Conservation (phyloP, 257 asterid species). For the Leptodermis oblonga region DNA sequence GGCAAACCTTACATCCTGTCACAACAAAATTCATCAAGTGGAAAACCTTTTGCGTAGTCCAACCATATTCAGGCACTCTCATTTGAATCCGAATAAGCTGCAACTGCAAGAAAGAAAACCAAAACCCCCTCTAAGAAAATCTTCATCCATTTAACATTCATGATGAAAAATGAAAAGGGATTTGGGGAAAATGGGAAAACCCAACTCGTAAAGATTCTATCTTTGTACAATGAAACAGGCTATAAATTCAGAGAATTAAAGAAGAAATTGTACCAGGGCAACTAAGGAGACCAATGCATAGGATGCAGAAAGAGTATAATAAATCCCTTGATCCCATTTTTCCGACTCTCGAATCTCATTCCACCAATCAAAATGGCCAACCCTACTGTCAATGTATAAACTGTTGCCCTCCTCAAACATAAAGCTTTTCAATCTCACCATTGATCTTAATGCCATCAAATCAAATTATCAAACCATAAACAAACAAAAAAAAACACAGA, state of each 20-base stretch:
- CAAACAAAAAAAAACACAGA: too few species aligned
- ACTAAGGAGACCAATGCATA: slow-evolving; percentile 28
- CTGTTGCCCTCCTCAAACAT: background rate
- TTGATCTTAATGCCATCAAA: background rate
- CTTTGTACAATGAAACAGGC: background rate
- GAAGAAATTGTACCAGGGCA: slow-evolving; percentile 25
- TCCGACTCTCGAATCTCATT: slow-evolving; percentile 10
- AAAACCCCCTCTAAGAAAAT: background rate
- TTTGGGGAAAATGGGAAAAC: background rate
- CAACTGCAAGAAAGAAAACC: slow-evolving; percentile 17
- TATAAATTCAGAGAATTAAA: too few species aligned
- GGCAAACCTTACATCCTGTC: slow-evolving; percentile 32
- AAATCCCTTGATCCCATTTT: slow-evolving; percentile 19
- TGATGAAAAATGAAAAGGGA: background rate
- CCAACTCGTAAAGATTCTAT: background rate
- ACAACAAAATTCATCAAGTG: slow-evolving; percentile 40
- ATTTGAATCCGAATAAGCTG: slow-evolving; percentile 32
- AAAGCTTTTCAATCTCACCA: slow-evolving; percentile 12
- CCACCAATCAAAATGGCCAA: slow-evolving; percentile 20
- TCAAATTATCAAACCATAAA: too few species aligned
- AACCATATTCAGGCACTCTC: slow-evolving; percentile 36
- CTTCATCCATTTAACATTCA: background rate
- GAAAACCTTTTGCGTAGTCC: slow-evolving; percentile 43
- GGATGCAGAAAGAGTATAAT: slow-evolving; percentile 29
- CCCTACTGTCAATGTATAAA: background rate